phyloP scores from a whole-genome alignment of 129 eudicot genomes.

The Erigeron canadensis region DNA sequence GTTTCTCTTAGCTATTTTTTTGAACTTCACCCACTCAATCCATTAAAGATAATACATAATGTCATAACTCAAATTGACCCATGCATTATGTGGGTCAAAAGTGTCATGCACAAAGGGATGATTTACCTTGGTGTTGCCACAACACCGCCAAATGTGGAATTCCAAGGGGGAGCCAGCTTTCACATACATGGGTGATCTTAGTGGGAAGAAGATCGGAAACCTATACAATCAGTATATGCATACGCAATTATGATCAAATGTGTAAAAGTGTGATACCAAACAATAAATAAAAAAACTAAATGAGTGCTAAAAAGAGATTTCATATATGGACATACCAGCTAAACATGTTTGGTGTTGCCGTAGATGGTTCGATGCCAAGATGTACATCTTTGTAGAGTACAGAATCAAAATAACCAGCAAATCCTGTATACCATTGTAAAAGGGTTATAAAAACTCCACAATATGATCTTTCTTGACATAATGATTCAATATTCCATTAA shows the following conservation, averaged over 20 bases:
- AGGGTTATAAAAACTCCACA: not conserved
- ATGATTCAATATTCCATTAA: not conserved
- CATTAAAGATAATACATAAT: not conserved
- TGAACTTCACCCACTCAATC: not conserved
- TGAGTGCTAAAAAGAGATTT: not conserved
- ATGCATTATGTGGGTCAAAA: not conserved
- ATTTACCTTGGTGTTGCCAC: conserved; percentile 86
- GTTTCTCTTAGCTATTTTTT: not conserved
- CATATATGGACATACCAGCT: conserved; percentile 61
- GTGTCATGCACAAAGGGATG: not conserved
- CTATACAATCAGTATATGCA: conserved; percentile 32
- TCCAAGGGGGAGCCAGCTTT: conserved; percentile 61
- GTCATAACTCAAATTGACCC: not conserved
- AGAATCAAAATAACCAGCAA: conserved; percentile 98
- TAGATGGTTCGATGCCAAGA: conserved; percentile 93
- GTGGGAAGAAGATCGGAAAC: conserved; percentile 92
- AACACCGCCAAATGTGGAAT: conserved; percentile 90
- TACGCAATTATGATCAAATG: conserved; percentile 8
- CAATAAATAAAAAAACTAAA: not conserved
- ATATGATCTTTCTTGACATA: not conserved
- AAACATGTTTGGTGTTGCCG: conserved; percentile 97
- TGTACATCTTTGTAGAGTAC: conserved; percentile 92
- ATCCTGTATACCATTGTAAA: conserved; percentile 47
- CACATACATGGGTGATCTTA: conserved; percentile 73
- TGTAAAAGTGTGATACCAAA: conserved; percentile 7